These are phyloP conservation scores for Quercus dentata DNA, from an alignment of 306 rosid genomes.

Conservation along the genomic window DNA sequence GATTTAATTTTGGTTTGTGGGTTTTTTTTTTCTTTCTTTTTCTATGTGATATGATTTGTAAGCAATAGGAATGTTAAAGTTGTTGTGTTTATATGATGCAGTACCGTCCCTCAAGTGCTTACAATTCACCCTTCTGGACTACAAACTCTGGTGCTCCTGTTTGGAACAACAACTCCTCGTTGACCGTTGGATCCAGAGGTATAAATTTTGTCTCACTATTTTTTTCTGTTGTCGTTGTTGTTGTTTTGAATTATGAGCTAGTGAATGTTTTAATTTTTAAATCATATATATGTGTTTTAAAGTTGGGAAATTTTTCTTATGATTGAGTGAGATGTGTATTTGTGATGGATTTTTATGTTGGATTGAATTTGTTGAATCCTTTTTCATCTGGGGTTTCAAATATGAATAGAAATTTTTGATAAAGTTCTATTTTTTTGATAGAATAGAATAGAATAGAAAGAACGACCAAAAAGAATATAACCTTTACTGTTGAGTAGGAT, in stretches of 20 bases:
- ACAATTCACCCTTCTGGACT: conserved; percentile 76
- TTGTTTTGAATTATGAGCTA: neutral
- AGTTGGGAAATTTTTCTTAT: too few relatives aligned
- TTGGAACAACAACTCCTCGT: conserved; percentile 70
- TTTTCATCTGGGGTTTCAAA: neutral
- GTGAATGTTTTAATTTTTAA: neutral
- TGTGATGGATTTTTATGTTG: neutral
- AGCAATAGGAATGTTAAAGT: neutral
- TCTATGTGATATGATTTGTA: too few relatives aligned
- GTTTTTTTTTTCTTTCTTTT: too few relatives aligned
- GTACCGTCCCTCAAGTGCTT: conserved; percentile 84
- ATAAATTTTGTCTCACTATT: neutral
- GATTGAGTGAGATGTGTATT: neutral
- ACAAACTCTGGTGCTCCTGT: conserved; percentile 89
- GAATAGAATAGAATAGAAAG: too few relatives aligned
- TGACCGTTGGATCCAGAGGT: conserved; percentile 82
- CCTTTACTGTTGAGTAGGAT: too few relatives aligned
- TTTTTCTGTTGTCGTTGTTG: neutral
- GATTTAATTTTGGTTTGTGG: too few relatives aligned
- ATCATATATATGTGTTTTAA: too few relatives aligned
- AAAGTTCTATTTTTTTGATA: too few relatives aligned
- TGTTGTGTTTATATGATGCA: conserved; percentile 27
- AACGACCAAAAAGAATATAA: too few relatives aligned
- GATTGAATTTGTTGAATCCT: neutral
- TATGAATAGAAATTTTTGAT: neutral